A percentile compares a stretch with the other conserved stretches of the same genome.
These are phyloP conservation scores for Moesziomyces sp. DNA, from an alignment of 1,284 basidiomycete genomes.

Conservation along the genomic window DNA sequence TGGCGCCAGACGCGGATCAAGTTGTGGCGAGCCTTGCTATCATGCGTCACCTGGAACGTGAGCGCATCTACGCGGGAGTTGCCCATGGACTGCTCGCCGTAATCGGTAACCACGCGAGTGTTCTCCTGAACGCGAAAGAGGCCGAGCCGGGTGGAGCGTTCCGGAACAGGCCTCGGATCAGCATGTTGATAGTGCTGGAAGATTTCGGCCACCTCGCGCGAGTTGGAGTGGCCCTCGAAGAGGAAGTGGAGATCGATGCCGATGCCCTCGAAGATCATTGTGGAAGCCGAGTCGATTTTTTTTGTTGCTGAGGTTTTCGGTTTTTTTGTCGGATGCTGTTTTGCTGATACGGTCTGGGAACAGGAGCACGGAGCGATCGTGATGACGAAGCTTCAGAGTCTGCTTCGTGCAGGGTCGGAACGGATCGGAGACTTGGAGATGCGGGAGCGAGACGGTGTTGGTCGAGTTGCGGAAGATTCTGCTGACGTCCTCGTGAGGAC, in stretches of 20 bases:
- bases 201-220: background rate
- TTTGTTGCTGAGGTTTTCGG: slow-evolving; percentile 6
- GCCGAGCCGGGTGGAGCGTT: background rate
- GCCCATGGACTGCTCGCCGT: background rate
- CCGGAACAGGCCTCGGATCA: background rate
- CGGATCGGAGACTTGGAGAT: background rate
- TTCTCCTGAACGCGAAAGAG: slow-evolving; percentile 20
- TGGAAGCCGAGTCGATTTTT: slow-evolving; percentile 3
- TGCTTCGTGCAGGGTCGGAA: background rate
- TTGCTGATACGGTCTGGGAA: background rate
- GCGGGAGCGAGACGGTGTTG: background rate
- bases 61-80: background rate
- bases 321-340: background rate
- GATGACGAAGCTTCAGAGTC: background rate
- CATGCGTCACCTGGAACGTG: background rate
- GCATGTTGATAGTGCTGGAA: slow-evolving; percentile 14
- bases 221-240: slow-evolving; percentile 7
- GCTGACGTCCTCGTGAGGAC: background rate
- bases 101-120: background rate
- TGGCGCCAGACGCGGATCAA: background rate
- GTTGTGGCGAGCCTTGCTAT: background rate
- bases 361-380: background rate
- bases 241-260: slow-evolving; percentile 29
- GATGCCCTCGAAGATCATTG: slow-evolving; percentile 24
- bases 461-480: background rate